Percentiles rank a stretch among this genome's conserved stretches.
These are phyloP conservation scores for Bryum argenteum DNA, from an alignment of 225 moss, liverwort and hornwort species.

Conservation along the genomic window DNA sequence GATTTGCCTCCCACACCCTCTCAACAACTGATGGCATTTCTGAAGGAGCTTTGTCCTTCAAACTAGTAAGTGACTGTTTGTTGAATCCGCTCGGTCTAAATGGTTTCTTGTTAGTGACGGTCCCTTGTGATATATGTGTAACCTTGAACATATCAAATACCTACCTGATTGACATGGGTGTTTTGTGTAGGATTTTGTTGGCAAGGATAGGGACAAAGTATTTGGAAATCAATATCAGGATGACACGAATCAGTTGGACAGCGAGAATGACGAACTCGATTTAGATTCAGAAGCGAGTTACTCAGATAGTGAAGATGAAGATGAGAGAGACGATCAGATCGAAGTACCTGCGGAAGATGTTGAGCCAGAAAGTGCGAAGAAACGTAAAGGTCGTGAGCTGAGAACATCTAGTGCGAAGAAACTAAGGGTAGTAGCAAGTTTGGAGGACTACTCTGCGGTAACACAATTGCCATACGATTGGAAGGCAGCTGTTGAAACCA, in stretches of 20 bases:
- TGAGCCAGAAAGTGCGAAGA: conserved; percentile 30
- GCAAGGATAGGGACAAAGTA: conserved; percentile 31
- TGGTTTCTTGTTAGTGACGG: not conserved
- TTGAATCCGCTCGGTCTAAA: conserved; percentile 10
- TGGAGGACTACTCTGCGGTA: conserved; percentile 32
- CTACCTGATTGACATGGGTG: conserved; percentile 20
- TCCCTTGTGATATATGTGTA: not conserved
- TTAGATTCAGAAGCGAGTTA: conserved; percentile 52
- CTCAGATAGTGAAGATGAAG: conserved; percentile 39
- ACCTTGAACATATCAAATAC: not conserved
- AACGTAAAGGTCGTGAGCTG: conserved; percentile 22
- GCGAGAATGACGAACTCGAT: conserved; percentile 45
- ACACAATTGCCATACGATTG: conserved; percentile 46
- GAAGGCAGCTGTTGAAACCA: conserved; percentile 51
- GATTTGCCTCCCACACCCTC: conserved; percentile 50
- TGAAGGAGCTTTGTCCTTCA: conserved; percentile 40
- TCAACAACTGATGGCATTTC: conserved; percentile 24
- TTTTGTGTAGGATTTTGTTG: conserved; percentile 46
- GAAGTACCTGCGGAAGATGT: conserved; percentile 50
- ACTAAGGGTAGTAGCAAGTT: conserved; percentile 20
- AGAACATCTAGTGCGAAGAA: conserved; percentile 29
- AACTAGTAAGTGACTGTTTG: conserved; percentile 41
- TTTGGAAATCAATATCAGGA: conserved; percentile 15
- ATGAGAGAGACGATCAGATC: conserved; percentile 35
- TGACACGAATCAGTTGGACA: conserved; percentile 32